Evolutionary conservation across 306 rosid genomes (phyloP).

Genomic region (Cucumis hystrix): DNA sequence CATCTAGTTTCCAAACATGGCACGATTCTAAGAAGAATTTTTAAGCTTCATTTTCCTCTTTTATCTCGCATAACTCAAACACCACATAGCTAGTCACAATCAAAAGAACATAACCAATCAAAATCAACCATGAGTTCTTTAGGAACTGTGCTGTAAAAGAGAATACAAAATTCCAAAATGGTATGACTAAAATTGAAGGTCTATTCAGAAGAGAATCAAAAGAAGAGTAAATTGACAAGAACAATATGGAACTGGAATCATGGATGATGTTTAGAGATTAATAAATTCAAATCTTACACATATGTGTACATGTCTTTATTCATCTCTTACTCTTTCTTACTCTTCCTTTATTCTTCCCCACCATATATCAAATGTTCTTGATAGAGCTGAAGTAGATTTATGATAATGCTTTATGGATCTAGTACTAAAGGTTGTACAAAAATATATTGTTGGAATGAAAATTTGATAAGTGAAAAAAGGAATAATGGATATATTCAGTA

Average conservation of each 20-base stretch:
- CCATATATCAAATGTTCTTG: too few relatives aligned
- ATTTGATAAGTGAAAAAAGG: too few relatives aligned
- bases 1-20: neutral
- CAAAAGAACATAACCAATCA: neutral
- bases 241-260: neutral
- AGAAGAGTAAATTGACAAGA: slow-evolving; percentile 11
- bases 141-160: neutral
- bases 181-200: neutral
- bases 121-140: neutral
- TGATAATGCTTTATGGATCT: too few relatives aligned
- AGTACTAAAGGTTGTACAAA: too few relatives aligned
- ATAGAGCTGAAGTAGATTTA: too few relatives aligned
- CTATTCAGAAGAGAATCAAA: slow-evolving; percentile 15
- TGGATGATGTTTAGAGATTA: neutral
- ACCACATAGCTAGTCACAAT: neutral
- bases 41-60: neutral
- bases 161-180: neutral
- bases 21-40: neutral
- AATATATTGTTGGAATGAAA: too few relatives aligned
- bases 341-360: too few relatives aligned
- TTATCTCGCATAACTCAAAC: neutral
- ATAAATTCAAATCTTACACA: too few relatives aligned
- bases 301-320: too few relatives aligned
- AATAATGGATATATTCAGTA: too few relatives aligned
- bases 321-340: too few relatives aligned